These are phyloP conservation scores for Rhodotorula taiwanensis DNA, from an alignment of 768 basidiomycete species.

Conservation along the genomic window DNA sequence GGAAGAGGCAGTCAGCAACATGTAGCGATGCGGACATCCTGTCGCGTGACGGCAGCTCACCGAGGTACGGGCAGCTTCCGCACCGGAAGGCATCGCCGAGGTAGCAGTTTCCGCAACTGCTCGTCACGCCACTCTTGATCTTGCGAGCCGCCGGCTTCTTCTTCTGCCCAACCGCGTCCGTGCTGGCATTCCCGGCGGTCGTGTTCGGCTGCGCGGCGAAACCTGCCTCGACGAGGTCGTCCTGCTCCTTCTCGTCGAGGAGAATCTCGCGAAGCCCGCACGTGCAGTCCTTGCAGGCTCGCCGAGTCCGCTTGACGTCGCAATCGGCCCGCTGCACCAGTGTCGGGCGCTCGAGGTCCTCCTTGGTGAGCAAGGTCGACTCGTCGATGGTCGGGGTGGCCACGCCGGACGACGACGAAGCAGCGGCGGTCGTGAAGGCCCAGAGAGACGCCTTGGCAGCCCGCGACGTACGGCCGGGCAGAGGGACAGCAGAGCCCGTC, in stretches of 20 bases:
- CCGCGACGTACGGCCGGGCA: constrained; percentile 56
- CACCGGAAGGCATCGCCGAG: constrained; percentile 97
- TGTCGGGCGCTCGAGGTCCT: constrained; percentile 67
- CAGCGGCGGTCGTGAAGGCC: constrained; percentile 54
- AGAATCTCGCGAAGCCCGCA: constrained; percentile 95
- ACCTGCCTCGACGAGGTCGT: constrained; percentile 49
- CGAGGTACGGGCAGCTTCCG: constrained; percentile 88
- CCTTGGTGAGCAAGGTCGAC: constrained; percentile 71
- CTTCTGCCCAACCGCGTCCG: constrained; percentile 41
- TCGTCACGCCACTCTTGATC: constrained; percentile 58
- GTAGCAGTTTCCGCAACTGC: constrained; percentile 95
- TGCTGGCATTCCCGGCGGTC: constrained; percentile 38
- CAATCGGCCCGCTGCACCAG: constrained; percentile 41
- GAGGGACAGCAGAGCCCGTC: constrained; percentile 33
- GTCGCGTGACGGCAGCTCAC: constrained; percentile 52
- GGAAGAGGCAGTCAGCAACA: neutral
- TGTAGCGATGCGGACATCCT: too few species aligned
- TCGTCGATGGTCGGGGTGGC: constrained; percentile 70
- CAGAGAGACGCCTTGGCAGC: constrained; percentile 83
- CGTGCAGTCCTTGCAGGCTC: constrained; percentile 91
- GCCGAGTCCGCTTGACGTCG: constrained; percentile 47
- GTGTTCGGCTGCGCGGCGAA: constrained; percentile 44
- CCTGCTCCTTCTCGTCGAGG: constrained; percentile 60
- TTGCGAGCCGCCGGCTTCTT: constrained; percentile 30
- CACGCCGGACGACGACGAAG: constrained; percentile 22